phyloP scores from a whole-genome alignment of 768 basidiomycete species.

The Candolleomyces aberdarensis region DNA sequence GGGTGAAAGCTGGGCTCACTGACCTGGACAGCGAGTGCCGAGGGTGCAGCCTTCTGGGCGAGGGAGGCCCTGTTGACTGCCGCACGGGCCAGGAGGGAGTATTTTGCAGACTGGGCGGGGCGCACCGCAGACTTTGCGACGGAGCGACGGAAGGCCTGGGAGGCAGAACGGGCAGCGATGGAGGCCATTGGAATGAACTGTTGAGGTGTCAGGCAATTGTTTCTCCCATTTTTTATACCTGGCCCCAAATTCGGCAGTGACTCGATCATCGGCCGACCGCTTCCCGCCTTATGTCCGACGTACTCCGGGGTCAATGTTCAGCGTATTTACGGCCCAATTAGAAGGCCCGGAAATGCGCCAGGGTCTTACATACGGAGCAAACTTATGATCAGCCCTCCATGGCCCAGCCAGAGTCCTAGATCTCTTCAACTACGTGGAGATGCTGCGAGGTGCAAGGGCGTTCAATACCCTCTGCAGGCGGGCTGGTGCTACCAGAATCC shows the following conservation, averaged over 20 bases:
- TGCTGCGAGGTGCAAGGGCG: not conserved
- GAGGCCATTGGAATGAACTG: constrained; percentile 52
- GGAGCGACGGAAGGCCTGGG: constrained; percentile 60
- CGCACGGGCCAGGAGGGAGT: constrained; percentile 62
- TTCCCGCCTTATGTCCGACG: not conserved
- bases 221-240: constrained; percentile 12
- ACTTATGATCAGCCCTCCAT: not conserved
- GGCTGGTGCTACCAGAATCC: not conserved
- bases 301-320: not conserved
- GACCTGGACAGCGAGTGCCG: constrained; percentile 34
- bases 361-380: not conserved
- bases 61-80: constrained; percentile 12
- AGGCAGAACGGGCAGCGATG: constrained; percentile 56
- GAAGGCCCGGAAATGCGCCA: not conserved
- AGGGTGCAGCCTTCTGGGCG: constrained; percentile 24
- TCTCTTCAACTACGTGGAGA: not conserved
- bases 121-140: constrained; percentile 35
- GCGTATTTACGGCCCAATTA: not conserved
- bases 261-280: constrained; percentile 15
- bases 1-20: constrained; percentile 9
- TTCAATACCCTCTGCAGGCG: not conserved
- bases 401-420: not conserved
- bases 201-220: constrained; percentile 9
- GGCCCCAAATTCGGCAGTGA: constrained; percentile 13
- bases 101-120: constrained; percentile 55